Evolutionary conservation across 2,329 filamentous ascomycete genomes (phyloP).

Genomic region (Exophiala sp.): DNA sequence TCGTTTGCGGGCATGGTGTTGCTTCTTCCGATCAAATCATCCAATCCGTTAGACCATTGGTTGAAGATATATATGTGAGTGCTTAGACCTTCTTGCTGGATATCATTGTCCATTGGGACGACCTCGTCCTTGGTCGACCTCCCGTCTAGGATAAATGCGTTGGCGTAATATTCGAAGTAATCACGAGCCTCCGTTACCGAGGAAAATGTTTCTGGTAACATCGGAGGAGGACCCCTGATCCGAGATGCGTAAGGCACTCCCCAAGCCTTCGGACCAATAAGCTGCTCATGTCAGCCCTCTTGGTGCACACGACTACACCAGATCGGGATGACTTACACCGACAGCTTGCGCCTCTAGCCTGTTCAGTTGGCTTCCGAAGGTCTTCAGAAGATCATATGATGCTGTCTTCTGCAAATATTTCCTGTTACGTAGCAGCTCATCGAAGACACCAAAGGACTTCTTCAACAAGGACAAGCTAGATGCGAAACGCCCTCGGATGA

Average conservation of each 20-base stretch:
- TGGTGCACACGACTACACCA: too few species aligned
- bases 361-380: constrained; percentile 6
- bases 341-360: constrained; percentile 3
- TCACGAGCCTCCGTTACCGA: background rate
- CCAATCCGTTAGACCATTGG: too few species aligned
- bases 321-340: background rate
- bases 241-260: too few species aligned
- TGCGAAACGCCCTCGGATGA: constrained; percentile 27
- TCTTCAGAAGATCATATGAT: constrained; percentile 17
- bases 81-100: too few species aligned
- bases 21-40: background rate
- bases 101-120: too few species aligned
- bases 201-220: background rate
- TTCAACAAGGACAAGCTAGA: constrained; percentile 27
- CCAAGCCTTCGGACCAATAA: too few species aligned
- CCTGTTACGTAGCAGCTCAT: constrained; percentile 11
- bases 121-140: too few species aligned
- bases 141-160: background rate
- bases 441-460: constrained; percentile 26
- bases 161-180: background rate
- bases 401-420: background rate
- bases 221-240: background rate
- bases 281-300: too few species aligned
- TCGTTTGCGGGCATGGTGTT: background rate
- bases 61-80: too few species aligned